Evolutionary conservation across 1,139 yeast genomes (phyloP), one percentile per base, ranked within the genome.

Genomic region (Maudiozyma humilis): DNA sequence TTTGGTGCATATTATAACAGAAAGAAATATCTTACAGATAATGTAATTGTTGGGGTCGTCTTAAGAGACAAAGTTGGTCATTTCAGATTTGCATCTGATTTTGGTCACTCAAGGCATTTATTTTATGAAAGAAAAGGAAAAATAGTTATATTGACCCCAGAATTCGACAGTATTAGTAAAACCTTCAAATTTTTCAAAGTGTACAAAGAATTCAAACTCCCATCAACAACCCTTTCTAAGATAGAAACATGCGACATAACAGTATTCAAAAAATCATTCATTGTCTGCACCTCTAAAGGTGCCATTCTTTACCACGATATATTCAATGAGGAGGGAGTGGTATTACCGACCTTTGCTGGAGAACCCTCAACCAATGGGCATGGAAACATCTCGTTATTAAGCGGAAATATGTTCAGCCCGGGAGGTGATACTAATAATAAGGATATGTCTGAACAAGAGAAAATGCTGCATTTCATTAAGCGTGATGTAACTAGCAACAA

Each of bases 221-320:
- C 64, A 4, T 29, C 51, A 8, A 40, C 70, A 48, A 67, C 71
- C 41, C 71, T 79, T 47, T 68, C 70, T 44, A 42, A 16, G 20
- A 16, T 23, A 3, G 83, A 77, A 36, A 73, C 82, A 47, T 71
- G 62, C 49, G 80, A 77, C 2, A 65, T 80, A 10, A 73, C 80
- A 0, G 67, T 78, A 3, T 78, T 80, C 63, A 77, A 76, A 51
- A 74, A 77, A 27, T 71, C 81, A 32, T 75, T 80, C 59, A 78
- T 87, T 0, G 75, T 82, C 1, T 84, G 82, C 55, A 75, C 88
- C 2, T 67, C 76, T 34, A 76, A 77, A 52, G 91, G 91, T 0
- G 79, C 82, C 53, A 83, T 84, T 51, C 72, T 82, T 17, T 67
- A 80, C 55, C 55, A 59, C 19, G 63, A 59, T 34, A 76, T 82